Conservation (phyloP, 805 yeast genomes). For the Zygosaccharomyces pseudorouxii region DNA sequence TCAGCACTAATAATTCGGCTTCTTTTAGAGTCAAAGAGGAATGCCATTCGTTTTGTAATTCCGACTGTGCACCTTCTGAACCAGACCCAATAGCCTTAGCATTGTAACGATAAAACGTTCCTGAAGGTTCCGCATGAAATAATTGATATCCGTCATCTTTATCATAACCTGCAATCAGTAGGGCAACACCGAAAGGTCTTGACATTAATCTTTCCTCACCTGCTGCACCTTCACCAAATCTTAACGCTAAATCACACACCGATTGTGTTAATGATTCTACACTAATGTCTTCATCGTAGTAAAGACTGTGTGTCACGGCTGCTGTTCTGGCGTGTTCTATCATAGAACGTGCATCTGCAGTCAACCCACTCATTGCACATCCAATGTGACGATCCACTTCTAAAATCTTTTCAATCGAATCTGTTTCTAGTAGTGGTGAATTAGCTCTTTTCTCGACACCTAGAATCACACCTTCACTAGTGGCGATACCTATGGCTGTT, state of each 20-base stretch:
- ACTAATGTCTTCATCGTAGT: slow-evolving; percentile 87
- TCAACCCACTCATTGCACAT: slow-evolving; percentile 97
- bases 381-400: slow-evolving; percentile 94
- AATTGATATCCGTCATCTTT: slow-evolving; percentile 91
- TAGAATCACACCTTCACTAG: slow-evolving; percentile 90
- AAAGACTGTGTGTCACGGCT: slow-evolving; percentile 79
- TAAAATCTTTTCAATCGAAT: slow-evolving; percentile 92
- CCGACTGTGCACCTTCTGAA: slow-evolving; percentile 98
- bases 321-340: slow-evolving; percentile 96
- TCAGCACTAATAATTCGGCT: slow-evolving; percentile 85
- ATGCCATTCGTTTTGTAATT: slow-evolving; percentile 94
- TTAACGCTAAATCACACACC: slow-evolving; percentile 91
- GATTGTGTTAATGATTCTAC: slow-evolving; percentile 94
- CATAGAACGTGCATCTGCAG: slow-evolving; percentile 98
- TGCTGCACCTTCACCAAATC: slow-evolving; percentile 96
- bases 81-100: slow-evolving; percentile 99
- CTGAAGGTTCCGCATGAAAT: slow-evolving; percentile 98
- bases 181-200: slow-evolving; percentile 97
- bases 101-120: slow-evolving; percentile 94
- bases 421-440: slow-evolving; percentile 82
- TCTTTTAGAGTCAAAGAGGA: slow-evolving; percentile 84
- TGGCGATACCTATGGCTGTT: slow-evolving; percentile 94
- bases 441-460: slow-evolving; percentile 98
- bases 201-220: slow-evolving; percentile 92
- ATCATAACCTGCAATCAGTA: slow-evolving; percentile 92